phyloP scores from a whole-genome alignment of 257 asterid genomes.

The Primulina huaijiensis region DNA sequence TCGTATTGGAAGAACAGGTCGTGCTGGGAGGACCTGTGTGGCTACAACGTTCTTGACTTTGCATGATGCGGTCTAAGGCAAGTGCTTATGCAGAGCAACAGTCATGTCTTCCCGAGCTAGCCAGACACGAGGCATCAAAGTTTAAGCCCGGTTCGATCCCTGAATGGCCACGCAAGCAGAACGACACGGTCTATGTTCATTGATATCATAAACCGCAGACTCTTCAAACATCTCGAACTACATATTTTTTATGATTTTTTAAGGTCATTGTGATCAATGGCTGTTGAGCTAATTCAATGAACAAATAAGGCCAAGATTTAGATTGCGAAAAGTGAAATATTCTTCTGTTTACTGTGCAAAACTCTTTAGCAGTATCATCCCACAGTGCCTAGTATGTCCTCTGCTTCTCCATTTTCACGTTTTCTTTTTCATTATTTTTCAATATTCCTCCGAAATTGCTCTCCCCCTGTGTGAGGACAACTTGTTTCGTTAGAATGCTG shows the following conservation, averaged over 20 bases:
- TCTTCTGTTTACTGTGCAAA: too few species aligned
- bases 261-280: neutral
- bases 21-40: conserved; percentile 64
- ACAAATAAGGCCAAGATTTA: too few species aligned
- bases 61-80: conserved; percentile 59
- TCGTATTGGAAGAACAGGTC: conserved; percentile 66
- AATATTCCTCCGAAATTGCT: too few species aligned
- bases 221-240: too few species aligned
- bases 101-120: conserved; percentile 47
- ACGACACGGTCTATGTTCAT: conserved; percentile 41
- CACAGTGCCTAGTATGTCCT: too few species aligned
- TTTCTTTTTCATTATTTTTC: too few species aligned
- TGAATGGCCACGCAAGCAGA: conserved; percentile 44
- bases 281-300: too few species aligned
- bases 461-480: too few species aligned
- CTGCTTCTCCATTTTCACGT: too few species aligned
- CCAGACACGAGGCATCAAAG: conserved; percentile 47
- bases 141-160: conserved; percentile 44
- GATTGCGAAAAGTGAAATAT: too few species aligned
- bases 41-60: conserved; percentile 63
- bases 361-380: too few species aligned
- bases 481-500: too few species aligned
- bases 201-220: conserved; percentile 19
- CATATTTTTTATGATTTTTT: neutral
- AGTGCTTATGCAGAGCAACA: conserved; percentile 53